phyloP scores from a whole-genome alignment of 177 flowering plant species.

The Vitis hybrid region DNA sequence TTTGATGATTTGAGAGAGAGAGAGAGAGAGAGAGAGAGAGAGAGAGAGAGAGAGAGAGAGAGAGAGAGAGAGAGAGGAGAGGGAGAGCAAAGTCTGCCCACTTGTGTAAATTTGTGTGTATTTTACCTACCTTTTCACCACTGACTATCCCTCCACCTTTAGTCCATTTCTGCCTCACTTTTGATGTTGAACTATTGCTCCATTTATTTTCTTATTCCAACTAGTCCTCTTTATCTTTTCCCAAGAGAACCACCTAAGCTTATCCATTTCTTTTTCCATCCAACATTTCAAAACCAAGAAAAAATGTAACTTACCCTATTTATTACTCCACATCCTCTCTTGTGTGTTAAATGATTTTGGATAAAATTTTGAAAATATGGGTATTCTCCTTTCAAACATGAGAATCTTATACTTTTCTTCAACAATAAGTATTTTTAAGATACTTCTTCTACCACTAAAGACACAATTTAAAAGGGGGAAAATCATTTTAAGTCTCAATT shows the following conservation, averaged over 20 bases:
- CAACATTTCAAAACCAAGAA: neutral
- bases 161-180: conserved; percentile 13
- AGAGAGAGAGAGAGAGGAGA: conserved; percentile 12
- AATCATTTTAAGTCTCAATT: no score
- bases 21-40: conserved; percentile 16
- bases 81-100: conserved; percentile 11
- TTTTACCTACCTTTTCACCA: conserved; percentile 31
- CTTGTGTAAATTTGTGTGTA: conserved; percentile 8
- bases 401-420: no score
- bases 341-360: no score
- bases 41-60: conserved; percentile 14
- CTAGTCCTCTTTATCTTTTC: neutral
- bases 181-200: conserved; percentile 24
- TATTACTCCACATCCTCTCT: neutral
- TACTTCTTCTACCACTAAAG: no score
- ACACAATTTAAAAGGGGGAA: no score
- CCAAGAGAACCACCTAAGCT: conserved; percentile 4
- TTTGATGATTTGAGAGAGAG: neutral
- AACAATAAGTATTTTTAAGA: no score
- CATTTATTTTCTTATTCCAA: conserved; percentile 6
- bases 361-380: no score
- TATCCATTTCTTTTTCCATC: conserved; percentile 9
- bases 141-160: conserved; percentile 11
- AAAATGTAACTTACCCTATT: neutral
- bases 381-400: no score